phyloP scores from a whole-genome alignment of 2,329 filamentous ascomycete genomes.

The Sporothrix pseudoabietina region DNA sequence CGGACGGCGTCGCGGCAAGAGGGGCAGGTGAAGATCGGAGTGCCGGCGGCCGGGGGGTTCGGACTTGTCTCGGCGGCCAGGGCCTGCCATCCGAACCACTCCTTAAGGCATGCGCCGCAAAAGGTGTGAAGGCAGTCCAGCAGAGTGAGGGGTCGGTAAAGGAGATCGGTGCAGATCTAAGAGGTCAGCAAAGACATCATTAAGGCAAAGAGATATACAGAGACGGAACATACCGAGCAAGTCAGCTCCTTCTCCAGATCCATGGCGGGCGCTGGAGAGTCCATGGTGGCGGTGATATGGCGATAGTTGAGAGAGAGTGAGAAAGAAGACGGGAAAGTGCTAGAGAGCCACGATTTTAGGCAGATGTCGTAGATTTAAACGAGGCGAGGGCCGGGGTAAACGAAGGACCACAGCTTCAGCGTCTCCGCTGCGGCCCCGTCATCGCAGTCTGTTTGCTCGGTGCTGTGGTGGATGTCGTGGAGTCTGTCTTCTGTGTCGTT shows the following conservation, averaged over 20 bases:
- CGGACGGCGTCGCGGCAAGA: conserved; percentile 86
- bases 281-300: conserved; percentile 45
- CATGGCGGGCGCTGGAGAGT: conserved; percentile 54
- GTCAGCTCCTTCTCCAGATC: conserved; percentile 93
- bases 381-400: conserved; percentile 21
- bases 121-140: conserved; percentile 95
- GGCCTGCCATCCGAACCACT: conserved; percentile 89
- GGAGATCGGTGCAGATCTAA: conserved; percentile 94
- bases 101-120: conserved; percentile 91
- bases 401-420: conserved; percentile 22
- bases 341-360: not conserved
- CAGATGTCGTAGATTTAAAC: not conserved
- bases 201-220: conserved; percentile 25
- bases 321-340: not conserved
- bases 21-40: conserved; percentile 77
- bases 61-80: conserved; percentile 57
- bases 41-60: conserved; percentile 51
- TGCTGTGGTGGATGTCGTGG: not conserved
- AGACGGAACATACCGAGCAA: conserved; percentile 73
- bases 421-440: conserved; percentile 16
- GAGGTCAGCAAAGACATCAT: conserved; percentile 23
- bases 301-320: too few relatives aligned
- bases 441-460: conserved; percentile 18
- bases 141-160: conserved; percentile 86
- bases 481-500: not conserved